Conservation (phyloP, 2,329 filamentous ascomycete species). For the Botrytis hyacinthi region DNA sequence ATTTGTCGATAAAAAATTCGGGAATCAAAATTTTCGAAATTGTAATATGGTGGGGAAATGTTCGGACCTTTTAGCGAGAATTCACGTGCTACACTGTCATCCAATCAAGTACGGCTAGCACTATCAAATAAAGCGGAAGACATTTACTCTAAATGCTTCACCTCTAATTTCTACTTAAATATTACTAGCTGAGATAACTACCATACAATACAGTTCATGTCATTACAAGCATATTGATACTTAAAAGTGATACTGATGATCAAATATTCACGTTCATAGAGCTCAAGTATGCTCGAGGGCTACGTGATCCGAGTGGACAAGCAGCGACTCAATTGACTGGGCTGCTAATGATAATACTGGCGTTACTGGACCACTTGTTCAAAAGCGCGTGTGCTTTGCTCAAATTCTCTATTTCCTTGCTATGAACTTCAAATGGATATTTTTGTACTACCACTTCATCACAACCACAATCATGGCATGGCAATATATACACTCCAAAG, state of each 20-base stretch:
- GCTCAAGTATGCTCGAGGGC: not conserved
- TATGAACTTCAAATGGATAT: not conserved
- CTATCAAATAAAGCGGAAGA: not conserved
- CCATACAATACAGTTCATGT: not conserved
- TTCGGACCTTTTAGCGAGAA: conserved; percentile 11
- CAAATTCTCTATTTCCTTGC: not conserved
- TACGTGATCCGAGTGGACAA: not conserved
- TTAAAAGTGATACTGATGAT: not conserved
- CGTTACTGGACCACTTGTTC: not conserved
- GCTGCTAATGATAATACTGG: not conserved
- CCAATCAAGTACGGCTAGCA: not conserved
- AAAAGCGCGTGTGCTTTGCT: not conserved
- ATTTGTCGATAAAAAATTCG: conserved; percentile 24
- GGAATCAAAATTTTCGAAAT: conserved; percentile 19
- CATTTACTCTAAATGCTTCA: not conserved
- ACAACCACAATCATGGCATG: not conserved
- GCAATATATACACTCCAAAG: not conserved
- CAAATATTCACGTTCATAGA: not conserved
- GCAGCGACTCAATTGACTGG: not conserved
- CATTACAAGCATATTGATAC: not conserved
- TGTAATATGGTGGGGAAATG: conserved; percentile 7
- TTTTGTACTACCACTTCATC: not conserved
- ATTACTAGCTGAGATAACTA: not conserved
- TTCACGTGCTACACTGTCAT: not conserved
- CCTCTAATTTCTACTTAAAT: not conserved